phyloP scores from a whole-genome alignment of 2,329 filamentous ascomycete genomes.

The Phoma sp. region DNA sequence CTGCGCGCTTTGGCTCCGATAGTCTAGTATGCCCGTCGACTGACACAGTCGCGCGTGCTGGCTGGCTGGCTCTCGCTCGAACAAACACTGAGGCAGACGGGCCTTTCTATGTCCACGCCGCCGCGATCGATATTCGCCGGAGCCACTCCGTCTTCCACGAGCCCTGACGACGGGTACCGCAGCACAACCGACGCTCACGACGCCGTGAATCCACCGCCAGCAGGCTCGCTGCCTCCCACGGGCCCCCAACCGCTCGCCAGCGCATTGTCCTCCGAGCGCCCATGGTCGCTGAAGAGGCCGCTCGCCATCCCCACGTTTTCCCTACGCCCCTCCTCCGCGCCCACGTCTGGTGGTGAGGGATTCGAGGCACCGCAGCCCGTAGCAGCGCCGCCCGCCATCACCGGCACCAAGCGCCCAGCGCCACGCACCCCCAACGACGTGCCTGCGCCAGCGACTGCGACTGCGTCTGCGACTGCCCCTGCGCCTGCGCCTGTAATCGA shows the following conservation, averaged over 20 bases:
- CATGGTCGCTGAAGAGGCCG: conserved; percentile 8
- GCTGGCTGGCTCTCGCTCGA: conserved; percentile 20
- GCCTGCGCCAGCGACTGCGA: too few relatives aligned
- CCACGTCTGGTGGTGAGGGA: conserved; percentile 13
- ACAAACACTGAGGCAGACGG: conserved; percentile 5
- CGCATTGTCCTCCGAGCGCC: neutral
- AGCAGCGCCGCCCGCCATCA: conserved; percentile 19
- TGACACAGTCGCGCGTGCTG: conserved; percentile 22
- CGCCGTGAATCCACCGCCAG: conserved; percentile 13
- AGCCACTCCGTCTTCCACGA: conserved; percentile 19
- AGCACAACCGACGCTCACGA: conserved; percentile 32
- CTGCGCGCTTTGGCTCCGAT: conserved; percentile 15
- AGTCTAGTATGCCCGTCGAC: conserved; percentile 14
- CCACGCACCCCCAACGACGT: conserved; percentile 11
- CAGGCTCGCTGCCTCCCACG: conserved; percentile 23
- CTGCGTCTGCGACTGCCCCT: too few relatives aligned
- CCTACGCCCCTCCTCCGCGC: conserved; percentile 27
- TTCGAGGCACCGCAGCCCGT: conserved; percentile 7
- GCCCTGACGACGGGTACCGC: conserved; percentile 21
- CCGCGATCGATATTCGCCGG: conserved; percentile 48
- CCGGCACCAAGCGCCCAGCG: conserved; percentile 7
- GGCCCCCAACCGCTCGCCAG: conserved; percentile 17
- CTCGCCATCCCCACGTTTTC: neutral
- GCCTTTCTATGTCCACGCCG: conserved; percentile 14
- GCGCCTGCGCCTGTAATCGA: too few relatives aligned